Base-by-base conservation (phyloP, 371 early-diverging fungal species). In the Circinella minor region DNA sequence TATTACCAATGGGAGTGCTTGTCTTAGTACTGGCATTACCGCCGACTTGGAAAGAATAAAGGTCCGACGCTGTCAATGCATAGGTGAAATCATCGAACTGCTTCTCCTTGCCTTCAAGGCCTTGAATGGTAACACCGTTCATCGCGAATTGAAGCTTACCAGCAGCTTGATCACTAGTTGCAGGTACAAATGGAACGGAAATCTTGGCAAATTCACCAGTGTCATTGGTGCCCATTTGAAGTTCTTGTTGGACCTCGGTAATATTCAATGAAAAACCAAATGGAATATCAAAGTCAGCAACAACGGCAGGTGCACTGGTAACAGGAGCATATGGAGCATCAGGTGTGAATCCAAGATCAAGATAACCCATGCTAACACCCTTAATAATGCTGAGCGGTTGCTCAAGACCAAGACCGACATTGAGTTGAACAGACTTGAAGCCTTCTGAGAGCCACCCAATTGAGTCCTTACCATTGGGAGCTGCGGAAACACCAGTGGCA, bases 181-280 rank as follows among this genome's bases (percentile, higher is more conserved):
- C 61, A 15, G 77, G 78, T 27, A 79, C 80, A 67, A 73, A 79
- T 14, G 78, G 74, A 20, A 81, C 80, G 47, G 76, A 67, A 36
- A 88, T 57, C 47, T 63, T 68, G 54, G 88, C 85, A 71, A 88
- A 82, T 13, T 78, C 55, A 55, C 80, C 74, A 15, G 81, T 76
- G 8, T 65, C 61, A 34, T 78, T 77, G 34, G 82, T 80, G 61
- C 73, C 78, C 36, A 88, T 49, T 11, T 79, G 67, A 46, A 87
- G 77, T 49, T 79, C 71, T 66, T 85, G 82, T 36, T 82, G 65
- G 14, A 85, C 83, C 54, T 83, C 75, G 17, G 79, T 80, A 51
- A 87, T 77, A 47, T 80, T 81, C 67, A 87, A 73, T 46, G 76
- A 68, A 66, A 88, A 88, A 63, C 86, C 85, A 69, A 86, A 86